A percentile compares a stretch with the other conserved stretches of the same genome.
These are phyloP conservation scores for Teratosphaeria zuluensis DNA, from an alignment of 2,329 filamentous ascomycete species.

Conservation along the genomic window DNA sequence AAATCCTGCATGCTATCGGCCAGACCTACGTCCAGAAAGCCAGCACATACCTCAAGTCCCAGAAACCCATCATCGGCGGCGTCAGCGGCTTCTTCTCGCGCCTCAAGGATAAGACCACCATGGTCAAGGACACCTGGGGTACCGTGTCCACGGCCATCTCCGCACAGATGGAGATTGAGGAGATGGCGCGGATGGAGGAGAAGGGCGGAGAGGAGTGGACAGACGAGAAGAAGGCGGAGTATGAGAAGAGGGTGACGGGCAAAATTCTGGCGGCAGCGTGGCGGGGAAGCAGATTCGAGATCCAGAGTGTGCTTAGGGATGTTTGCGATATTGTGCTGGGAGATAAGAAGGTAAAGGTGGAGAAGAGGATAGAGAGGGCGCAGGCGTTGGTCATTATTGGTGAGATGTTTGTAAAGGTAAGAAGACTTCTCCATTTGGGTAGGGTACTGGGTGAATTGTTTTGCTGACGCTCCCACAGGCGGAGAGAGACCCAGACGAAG, in stretches of 20 bases:
- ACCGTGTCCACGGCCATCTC: slow-evolving; percentile 95
- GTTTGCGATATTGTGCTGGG: slow-evolving; percentile 85
- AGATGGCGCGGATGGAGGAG: slow-evolving; percentile 95
- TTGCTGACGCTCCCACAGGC: slow-evolving; percentile 47
- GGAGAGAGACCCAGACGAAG: slow-evolving; percentile 82
- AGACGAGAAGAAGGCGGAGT: slow-evolving; percentile 91
- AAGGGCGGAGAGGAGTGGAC: slow-evolving; percentile 96
- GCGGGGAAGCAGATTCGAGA: slow-evolving; percentile 95
- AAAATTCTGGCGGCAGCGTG: slow-evolving; percentile 97
- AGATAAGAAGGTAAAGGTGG: slow-evolving; percentile 64
- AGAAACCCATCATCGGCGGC: slow-evolving; percentile 75
- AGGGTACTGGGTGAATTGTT: not conserved
- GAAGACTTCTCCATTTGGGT: slow-evolving; percentile 21
- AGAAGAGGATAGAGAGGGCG: slow-evolving; percentile 83
- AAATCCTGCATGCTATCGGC: slow-evolving; percentile 92
- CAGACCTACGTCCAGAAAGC: slow-evolving; percentile 83
- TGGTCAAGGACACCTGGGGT: slow-evolving; percentile 98
- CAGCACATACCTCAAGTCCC: slow-evolving; percentile 78
- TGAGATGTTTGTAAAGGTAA: slow-evolving; percentile 79
- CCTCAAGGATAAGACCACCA: slow-evolving; percentile 89
- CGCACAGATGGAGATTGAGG: slow-evolving; percentile 96
- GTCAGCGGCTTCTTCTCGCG: slow-evolving; percentile 91
- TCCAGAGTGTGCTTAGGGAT: slow-evolving; percentile 87
- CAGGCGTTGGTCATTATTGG: slow-evolving; percentile 82
- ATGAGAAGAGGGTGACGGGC: slow-evolving; percentile 88